phyloP scores from a whole-genome alignment of 345 rosid genomes.

The Citrus mangshanensis region DNA sequence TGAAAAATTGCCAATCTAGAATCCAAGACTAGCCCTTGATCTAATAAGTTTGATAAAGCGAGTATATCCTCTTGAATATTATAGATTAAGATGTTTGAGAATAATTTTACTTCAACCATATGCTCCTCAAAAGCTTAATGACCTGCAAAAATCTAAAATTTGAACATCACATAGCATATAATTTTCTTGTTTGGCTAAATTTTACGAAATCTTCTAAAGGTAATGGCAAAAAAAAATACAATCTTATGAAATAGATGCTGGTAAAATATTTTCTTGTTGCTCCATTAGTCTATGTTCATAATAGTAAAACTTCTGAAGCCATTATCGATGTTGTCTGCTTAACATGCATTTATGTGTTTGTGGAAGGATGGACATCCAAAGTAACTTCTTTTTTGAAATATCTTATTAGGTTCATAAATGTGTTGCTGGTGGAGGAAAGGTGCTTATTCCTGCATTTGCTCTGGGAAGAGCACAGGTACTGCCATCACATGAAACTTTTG shows the following conservation, averaged over 20 bases:
- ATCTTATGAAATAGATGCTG: neutral
- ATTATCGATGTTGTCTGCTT: neutral
- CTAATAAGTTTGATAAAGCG: neutral
- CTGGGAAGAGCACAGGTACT: conserved; percentile 97
- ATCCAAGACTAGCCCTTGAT: neutral
- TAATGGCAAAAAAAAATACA: neutral
- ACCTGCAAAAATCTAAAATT: neutral
- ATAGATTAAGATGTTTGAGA: neutral
- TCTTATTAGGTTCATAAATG: conserved; percentile 76
- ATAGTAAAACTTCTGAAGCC: neutral
- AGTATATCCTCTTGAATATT: neutral
- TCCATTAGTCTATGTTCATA: neutral
- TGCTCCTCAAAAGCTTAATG: neutral
- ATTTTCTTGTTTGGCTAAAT: neutral
- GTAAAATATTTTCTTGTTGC: neutral
- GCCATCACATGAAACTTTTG: neutral
- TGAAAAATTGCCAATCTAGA: neutral
- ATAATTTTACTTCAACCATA: neutral
- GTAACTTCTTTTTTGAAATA: neutral
- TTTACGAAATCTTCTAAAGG: neutral
- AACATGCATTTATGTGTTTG: neutral
- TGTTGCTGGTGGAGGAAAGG: conserved; percentile 92
- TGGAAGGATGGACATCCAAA: neutral
- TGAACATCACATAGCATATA: neutral
- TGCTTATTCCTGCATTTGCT: conserved; percentile 94